These are phyloP conservation scores for Chlamydomonas incerta DNA, from an alignment of 139 green algal species.

Conservation along the genomic window DNA sequence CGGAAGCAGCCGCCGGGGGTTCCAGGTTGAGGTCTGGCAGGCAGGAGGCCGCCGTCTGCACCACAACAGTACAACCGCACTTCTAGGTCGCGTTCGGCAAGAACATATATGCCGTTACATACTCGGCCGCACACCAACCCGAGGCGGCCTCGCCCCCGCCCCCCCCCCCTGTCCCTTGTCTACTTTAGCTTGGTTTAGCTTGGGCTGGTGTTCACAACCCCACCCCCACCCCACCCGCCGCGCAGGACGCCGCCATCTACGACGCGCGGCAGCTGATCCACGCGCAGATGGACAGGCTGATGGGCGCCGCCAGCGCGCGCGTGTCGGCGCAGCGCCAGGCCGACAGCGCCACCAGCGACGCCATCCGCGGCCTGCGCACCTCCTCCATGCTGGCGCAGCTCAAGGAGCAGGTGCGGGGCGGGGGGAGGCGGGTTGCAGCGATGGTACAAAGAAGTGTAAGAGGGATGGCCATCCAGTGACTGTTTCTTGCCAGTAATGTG, in stretches of 20 bases:
- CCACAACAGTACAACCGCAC: too few relatives aligned
- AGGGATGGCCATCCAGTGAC: too few relatives aligned
- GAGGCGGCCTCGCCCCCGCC: too few relatives aligned
- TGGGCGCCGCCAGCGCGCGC: constrained; percentile 6
- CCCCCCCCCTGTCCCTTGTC: background rate
- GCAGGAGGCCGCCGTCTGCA: too few relatives aligned
- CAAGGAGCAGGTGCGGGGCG: background rate
- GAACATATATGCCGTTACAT: too few relatives aligned
- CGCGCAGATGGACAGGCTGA: constrained; percentile 18
- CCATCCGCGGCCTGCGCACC: constrained; percentile 25
- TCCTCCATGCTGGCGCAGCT: constrained; percentile 19
- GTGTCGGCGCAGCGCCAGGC: constrained; percentile 29
- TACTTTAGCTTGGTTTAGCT: background rate
- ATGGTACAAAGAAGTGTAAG: too few relatives aligned
- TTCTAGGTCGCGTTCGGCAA: too few relatives aligned
- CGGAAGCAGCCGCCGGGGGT: too few relatives aligned
- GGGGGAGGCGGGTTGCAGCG: too few relatives aligned
- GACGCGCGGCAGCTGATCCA: constrained; percentile 20
- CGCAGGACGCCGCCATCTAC: constrained; percentile 34
- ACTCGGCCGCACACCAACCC: too few relatives aligned
- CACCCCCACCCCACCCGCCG: background rate
- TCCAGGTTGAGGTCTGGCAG: too few relatives aligned
- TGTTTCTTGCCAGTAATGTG: too few relatives aligned
- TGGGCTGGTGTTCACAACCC: background rate
- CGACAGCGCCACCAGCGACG: constrained; percentile 3